Evolutionary conservation across 306 rosid species (phyloP).

Genomic region (Prunus fruticosa): DNA sequence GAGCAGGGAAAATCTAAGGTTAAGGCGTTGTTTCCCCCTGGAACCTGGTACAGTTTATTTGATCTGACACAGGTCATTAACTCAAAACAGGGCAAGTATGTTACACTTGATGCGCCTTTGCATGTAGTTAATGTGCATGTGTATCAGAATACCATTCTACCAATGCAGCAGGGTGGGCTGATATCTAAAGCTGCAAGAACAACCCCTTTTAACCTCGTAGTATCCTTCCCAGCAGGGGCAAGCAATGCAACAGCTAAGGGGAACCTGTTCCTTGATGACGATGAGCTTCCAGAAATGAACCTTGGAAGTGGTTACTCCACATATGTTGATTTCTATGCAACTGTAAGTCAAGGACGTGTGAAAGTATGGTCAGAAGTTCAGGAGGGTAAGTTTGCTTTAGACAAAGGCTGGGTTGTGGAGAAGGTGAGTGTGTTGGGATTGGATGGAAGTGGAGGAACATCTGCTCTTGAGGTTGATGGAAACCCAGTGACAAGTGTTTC

Average conservation of each 20-base stretch:
- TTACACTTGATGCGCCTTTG: constrained; percentile 79
- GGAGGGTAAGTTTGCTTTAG: constrained; percentile 83
- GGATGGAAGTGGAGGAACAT: constrained; percentile 44
- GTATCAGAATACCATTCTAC: constrained; percentile 80
- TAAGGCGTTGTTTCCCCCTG: constrained; percentile 85
- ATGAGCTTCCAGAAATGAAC: constrained; percentile 75
- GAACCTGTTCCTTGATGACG: constrained; percentile 67
- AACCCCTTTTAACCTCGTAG: constrained; percentile 71
- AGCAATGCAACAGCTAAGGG: constrained; percentile 72
- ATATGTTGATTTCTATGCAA: constrained; percentile 59
- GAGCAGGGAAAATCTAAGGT: constrained; percentile 73
- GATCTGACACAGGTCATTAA: constrained; percentile 56
- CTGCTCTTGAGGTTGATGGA: constrained; percentile 60
- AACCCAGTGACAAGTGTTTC: constrained; percentile 27
- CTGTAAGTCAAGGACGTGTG: constrained; percentile 53
- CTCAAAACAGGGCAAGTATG: constrained; percentile 48
- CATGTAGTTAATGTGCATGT: constrained; percentile 85
- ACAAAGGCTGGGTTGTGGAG: constrained; percentile 65
- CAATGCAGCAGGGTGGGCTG: constrained; percentile 89
- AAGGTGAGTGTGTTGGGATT: constrained; percentile 71
- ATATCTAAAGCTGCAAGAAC: constrained; percentile 74
- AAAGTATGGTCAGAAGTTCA: constrained; percentile 87
- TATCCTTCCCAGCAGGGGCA: constrained; percentile 72
- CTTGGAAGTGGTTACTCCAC: constrained; percentile 80
- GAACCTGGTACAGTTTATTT: constrained; percentile 85